Evolutionary conservation across 2,329 filamentous ascomycete genomes (phyloP).

Genomic region (Pseudocercospora vitis): DNA sequence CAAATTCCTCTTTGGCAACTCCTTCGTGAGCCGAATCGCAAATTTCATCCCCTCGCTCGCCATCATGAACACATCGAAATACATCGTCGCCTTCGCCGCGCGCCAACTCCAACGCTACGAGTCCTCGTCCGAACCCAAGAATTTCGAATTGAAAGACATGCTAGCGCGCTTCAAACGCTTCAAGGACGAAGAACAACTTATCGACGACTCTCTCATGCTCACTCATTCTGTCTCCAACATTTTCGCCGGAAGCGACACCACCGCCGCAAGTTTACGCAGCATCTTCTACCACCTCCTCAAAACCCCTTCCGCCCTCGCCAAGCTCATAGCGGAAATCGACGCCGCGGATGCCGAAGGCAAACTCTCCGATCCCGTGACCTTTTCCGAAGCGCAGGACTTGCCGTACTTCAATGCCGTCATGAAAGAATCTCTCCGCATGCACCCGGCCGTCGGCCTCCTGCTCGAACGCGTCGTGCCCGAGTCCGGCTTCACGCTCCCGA

Average conservation of each 20-base stretch:
- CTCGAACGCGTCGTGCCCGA: slow-evolving; percentile 43
- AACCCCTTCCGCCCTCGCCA: slow-evolving; percentile 34
- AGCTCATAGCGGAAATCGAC: slow-evolving; percentile 41
- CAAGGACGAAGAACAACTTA: slow-evolving; percentile 28
- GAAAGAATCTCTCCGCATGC: slow-evolving; percentile 47
- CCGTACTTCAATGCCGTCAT: slow-evolving; percentile 48
- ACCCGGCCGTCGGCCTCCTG: slow-evolving; percentile 45
- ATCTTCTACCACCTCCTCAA: slow-evolving; percentile 43
- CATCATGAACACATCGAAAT: slow-evolving; percentile 25
- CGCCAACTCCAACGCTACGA: slow-evolving; percentile 26
- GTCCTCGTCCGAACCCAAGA: slow-evolving; percentile 24
- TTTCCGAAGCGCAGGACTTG: slow-evolving; percentile 38
- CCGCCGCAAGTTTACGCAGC: slow-evolving; percentile 26
- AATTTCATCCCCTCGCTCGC: slow-evolving; percentile 22
- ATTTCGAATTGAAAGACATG: slow-evolving; percentile 25
- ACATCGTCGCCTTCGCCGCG: slow-evolving; percentile 29
- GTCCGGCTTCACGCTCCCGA: slow-evolving; percentile 41
- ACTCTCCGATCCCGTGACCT: slow-evolving; percentile 34
- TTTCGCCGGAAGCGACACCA: slow-evolving; percentile 44
- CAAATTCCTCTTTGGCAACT: slow-evolving; percentile 28
- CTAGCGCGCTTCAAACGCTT: slow-evolving; percentile 28
- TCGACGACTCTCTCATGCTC: slow-evolving; percentile 25
- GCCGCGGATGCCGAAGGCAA: slow-evolving; percentile 25
- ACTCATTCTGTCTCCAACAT: slow-evolving; percentile 47
- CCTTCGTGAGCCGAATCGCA: slow-evolving; percentile 18